A percentile compares a stretch with the other conserved stretches of the same genome.
Evolutionary conservation across 1,284 basidiomycete species (phyloP).

Genomic region (Somion occarium): DNA sequence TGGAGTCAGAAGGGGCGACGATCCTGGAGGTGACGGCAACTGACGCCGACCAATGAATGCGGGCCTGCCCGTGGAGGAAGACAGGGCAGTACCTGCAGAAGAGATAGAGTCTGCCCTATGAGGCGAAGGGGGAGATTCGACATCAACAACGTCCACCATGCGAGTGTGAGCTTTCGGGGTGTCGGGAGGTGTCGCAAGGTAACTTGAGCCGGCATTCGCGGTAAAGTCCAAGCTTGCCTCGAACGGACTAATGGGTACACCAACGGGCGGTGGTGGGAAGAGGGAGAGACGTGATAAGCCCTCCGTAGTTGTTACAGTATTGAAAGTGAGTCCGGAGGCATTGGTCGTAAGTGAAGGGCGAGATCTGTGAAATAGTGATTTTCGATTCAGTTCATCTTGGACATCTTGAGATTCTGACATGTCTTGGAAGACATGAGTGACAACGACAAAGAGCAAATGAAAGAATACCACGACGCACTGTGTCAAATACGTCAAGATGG

Average conservation of each 20-base stretch:
- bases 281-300: constrained; percentile 34
- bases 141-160: neutral
- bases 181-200: constrained; percentile 6
- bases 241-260: constrained; percentile 28
- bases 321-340: constrained; percentile 50
- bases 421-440: constrained; percentile 1
- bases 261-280: constrained; percentile 37
- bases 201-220: constrained; percentile 2
- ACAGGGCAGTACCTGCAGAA: neutral
- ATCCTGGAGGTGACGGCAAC: neutral
- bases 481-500: constrained; percentile 5
- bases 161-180: neutral
- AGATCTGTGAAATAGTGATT: constrained; percentile 29
- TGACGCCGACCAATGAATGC: neutral
- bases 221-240: constrained; percentile 12
- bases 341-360: constrained; percentile 39
- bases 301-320: constrained; percentile 42
- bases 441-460: neutral
- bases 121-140: neutral
- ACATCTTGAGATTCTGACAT: constrained; percentile 8
- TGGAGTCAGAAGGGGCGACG: neutral
- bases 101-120: neutral
- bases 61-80: neutral
- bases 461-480: neutral
- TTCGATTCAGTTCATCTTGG: constrained; percentile 1